A percentile compares a stretch with the other conserved stretches of the same genome.
phyloP scores from a whole-genome alignment of 768 basidiomycete species.

The Tremella mesenterica region DNA sequence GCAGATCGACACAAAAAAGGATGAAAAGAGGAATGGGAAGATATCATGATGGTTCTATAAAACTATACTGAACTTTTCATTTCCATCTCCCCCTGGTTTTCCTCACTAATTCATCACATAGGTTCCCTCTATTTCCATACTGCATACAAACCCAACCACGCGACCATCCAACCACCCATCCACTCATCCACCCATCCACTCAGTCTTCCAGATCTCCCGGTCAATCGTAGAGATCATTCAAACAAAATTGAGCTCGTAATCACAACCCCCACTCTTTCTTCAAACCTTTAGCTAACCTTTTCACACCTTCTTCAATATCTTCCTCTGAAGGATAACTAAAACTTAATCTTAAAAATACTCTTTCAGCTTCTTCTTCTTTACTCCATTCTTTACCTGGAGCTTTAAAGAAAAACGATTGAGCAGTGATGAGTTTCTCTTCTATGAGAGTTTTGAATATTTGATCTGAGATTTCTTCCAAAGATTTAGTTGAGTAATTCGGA shows the following conservation, averaged over 20 bases:
- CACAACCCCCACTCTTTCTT: constrained; percentile 8
- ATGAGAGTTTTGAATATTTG: constrained; percentile 12
- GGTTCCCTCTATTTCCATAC: too few relatives aligned
- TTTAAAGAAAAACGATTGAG: constrained; percentile 16
- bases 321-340: constrained; percentile 10
- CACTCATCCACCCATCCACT: too few relatives aligned
- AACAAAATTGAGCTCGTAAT: too few relatives aligned
- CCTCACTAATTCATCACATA: too few relatives aligned
- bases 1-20: too few relatives aligned
- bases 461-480: constrained; percentile 14
- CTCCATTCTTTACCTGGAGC: constrained; percentile 8
- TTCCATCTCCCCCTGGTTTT: too few relatives aligned
- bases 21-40: too few relatives aligned
- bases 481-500: constrained; percentile 2
- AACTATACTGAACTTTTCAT: too few relatives aligned
- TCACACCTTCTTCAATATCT: constrained; percentile 21
- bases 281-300: constrained; percentile 11
- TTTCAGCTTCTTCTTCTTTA: constrained; percentile 17
- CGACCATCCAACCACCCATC: too few relatives aligned
- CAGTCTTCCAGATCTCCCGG: background rate
- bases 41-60: too few relatives aligned
- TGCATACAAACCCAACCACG: too few relatives aligned
- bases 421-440: constrained; percentile 11
- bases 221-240: background rate
- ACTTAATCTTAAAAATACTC: constrained; percentile 16